Evolutionary conservation across 805 yeast genomes (phyloP).

Genomic region (Phaffomyces antillensis): DNA sequence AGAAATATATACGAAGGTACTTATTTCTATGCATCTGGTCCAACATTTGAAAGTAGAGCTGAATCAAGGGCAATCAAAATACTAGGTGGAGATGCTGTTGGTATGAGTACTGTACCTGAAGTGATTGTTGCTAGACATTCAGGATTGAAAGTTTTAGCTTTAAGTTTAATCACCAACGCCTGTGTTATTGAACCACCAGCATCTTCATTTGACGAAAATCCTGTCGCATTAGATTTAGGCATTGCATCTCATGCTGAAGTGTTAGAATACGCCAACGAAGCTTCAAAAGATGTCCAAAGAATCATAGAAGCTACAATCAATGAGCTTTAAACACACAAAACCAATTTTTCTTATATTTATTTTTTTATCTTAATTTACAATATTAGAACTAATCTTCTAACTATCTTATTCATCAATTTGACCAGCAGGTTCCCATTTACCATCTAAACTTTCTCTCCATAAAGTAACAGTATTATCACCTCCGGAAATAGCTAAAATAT

Average conservation of each 20-base stretch:
- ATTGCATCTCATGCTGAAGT: slow-evolving; percentile 93
- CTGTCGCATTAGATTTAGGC: slow-evolving; percentile 53
- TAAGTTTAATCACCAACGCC: slow-evolving; percentile 80
- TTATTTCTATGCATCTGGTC: slow-evolving; percentile 83
- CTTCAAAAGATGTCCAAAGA: slow-evolving; percentile 72
- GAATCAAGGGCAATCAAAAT: slow-evolving; percentile 70
- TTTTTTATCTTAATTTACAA: not conserved
- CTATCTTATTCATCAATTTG: slow-evolving; percentile 66
- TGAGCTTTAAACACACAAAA: slow-evolving; percentile 12
- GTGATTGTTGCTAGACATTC: slow-evolving; percentile 87
- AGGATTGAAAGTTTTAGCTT: slow-evolving; percentile 75
- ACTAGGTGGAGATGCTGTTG: slow-evolving; percentile 90
- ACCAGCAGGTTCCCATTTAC: slow-evolving; percentile 97
- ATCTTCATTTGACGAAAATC: slow-evolving; percentile 50
- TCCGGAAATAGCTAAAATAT: slow-evolving; percentile 89
- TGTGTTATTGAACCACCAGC: slow-evolving; percentile 68
- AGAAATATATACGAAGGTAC: slow-evolving; percentile 81
- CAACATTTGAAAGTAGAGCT: slow-evolving; percentile 89
- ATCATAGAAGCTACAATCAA: slow-evolving; percentile 59
- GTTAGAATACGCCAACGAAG: slow-evolving; percentile 68
- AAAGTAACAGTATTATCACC: slow-evolving; percentile 94
- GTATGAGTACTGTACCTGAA: slow-evolving; percentile 98
- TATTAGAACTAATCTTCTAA: slow-evolving; percentile 7
- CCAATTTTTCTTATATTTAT: not conserved
- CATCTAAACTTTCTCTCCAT: slow-evolving; percentile 92